These are phyloP conservation scores for Cadophora sp. DNA, from an alignment of 2,329 filamentous ascomycete species.

Conservation along the genomic window DNA sequence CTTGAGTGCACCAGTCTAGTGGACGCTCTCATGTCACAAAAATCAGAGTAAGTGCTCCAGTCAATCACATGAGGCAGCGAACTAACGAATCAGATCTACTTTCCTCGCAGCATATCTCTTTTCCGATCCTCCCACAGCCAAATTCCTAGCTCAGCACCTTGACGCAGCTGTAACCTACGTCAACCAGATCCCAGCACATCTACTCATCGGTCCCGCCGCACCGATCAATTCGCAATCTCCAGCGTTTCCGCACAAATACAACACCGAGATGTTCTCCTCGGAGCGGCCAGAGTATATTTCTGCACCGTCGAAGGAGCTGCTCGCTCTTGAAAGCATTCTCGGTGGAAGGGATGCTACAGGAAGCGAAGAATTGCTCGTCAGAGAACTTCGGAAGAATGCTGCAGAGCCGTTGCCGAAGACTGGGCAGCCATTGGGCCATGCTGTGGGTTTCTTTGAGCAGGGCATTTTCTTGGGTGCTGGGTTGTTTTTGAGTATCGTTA, in stretches of 20 bases:
- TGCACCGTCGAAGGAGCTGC: constrained; percentile 24
- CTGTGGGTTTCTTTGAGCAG: constrained; percentile 56
- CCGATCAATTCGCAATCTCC: constrained; percentile 41
- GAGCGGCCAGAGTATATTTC: constrained; percentile 52
- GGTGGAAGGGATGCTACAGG: neutral
- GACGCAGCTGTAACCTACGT: constrained; percentile 56
- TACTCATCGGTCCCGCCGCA: constrained; percentile 54
- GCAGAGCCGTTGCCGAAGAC: constrained; percentile 44
- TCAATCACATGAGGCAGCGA: constrained; percentile 28
- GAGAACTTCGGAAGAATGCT: constrained; percentile 29
- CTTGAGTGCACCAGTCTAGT: constrained; percentile 57
- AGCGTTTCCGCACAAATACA: constrained; percentile 48
- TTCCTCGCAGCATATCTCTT: constrained; percentile 58
- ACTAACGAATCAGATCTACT: constrained; percentile 48
- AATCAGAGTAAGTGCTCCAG: constrained; percentile 4
- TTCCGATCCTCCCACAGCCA: constrained; percentile 54
- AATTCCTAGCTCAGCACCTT: constrained; percentile 66
- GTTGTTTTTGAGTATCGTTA: constrained; percentile 4
- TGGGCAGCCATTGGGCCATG: constrained; percentile 44
- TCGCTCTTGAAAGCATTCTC: neutral
- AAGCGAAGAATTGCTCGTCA: constrained; percentile 2
- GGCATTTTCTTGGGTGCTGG: constrained; percentile 50
- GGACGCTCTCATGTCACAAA: constrained; percentile 52
- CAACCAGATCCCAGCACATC: constrained; percentile 62
- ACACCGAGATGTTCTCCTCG: constrained; percentile 51